These are phyloP conservation scores for Phaffomyces opuntiae DNA, from an alignment of 805 yeast species.

Conservation along the genomic window DNA sequence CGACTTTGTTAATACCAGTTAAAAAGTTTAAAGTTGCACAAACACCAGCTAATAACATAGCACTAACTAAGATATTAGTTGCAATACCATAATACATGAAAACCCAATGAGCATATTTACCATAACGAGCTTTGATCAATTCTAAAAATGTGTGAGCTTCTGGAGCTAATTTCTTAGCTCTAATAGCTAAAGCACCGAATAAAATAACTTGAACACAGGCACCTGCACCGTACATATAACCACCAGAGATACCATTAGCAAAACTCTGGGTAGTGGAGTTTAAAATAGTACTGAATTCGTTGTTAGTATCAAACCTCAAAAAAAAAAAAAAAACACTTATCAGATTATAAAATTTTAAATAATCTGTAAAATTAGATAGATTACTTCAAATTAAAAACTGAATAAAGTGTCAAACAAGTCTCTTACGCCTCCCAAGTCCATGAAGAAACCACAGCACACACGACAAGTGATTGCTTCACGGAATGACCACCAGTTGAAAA, in stretches of 20 bases:
- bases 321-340: too few species aligned
- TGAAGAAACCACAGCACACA: conserved; percentile 86
- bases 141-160: conserved; percentile 89
- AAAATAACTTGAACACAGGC: conserved; percentile 84
- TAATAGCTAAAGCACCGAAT: conserved; percentile 82
- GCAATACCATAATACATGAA: conserved; percentile 77
- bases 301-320: too few species aligned
- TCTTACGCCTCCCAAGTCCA: conserved; percentile 84
- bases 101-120: conserved; percentile 62
- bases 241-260: conserved; percentile 56
- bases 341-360: too few species aligned
- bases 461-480: conserved; percentile 76
- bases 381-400: too few species aligned
- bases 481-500: conserved; percentile 90
- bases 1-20: conserved; percentile 79
- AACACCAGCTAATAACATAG: conserved; percentile 88
- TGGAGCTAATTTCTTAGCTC: conserved; percentile 84
- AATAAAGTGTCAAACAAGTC: too few species aligned
- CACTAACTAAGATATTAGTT: conserved; percentile 84
- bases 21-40: conserved; percentile 74
- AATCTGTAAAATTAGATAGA: too few species aligned
- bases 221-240: conserved; percentile 84
- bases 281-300: conserved; percentile 39
- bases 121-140: conserved; percentile 75
- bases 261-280: conserved; percentile 77